Conservation (phyloP, 2,329 filamentous ascomycete genomes). For the Pseudogymnoascus sp. region DNA sequence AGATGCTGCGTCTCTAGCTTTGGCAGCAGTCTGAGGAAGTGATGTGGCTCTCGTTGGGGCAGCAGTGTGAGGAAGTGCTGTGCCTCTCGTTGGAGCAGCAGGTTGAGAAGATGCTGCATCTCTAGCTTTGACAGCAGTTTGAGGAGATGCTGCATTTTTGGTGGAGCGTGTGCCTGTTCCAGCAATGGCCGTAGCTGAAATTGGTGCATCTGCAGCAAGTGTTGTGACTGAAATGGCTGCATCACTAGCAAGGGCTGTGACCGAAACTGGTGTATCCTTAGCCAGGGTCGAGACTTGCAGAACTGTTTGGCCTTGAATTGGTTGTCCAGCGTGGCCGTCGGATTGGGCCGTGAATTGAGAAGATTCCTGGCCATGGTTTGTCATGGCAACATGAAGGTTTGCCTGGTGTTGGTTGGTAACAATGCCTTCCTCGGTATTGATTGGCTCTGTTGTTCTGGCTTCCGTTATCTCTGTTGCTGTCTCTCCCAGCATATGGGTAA, state of each 20-base stretch:
- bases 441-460: neutral
- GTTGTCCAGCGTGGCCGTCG: neutral
- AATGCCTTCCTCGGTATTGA: neutral
- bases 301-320: neutral
- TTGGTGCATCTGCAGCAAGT: neutral
- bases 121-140: neutral
- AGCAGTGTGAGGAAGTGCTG: no score
- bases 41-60: no score
- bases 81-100: no score
- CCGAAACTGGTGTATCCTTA: neutral
- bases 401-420: neutral
- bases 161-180: neutral
- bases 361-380: neutral
- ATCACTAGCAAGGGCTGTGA: neutral
- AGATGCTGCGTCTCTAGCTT: no score
- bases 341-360: neutral
- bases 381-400: neutral
- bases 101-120: neutral
- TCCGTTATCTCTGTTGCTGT: neutral
- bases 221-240: neutral
- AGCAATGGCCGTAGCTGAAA: neutral
- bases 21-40: no score
- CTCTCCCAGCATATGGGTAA: neutral
- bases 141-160: neutral
- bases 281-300: no score